These are phyloP conservation scores for Datura wrightii DNA, from an alignment of 257 asterid genomes.

Conservation along the genomic window DNA sequence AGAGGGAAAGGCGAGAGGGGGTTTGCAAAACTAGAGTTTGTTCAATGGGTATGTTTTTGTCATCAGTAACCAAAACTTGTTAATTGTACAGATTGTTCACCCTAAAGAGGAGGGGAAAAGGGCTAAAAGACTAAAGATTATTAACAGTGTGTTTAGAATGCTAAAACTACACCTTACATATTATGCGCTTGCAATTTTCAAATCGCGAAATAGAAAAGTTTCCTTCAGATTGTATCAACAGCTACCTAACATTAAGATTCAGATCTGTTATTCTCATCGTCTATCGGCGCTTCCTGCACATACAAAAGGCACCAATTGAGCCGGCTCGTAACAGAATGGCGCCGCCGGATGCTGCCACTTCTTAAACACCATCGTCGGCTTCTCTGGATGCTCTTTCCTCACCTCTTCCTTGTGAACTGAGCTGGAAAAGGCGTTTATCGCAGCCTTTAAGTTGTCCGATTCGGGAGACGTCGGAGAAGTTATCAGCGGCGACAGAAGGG, in stretches of 20 bases:
- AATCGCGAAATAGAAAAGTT: not conserved
- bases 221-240: not conserved
- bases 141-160: not conserved
- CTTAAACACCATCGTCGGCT: slow-evolving; percentile 48
- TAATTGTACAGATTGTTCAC: not conserved
- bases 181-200: not conserved
- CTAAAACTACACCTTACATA: not conserved
- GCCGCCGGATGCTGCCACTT: slow-evolving; percentile 77
- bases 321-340: slow-evolving; percentile 62
- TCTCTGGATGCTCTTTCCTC: slow-evolving; percentile 38
- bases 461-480: slow-evolving; percentile 53
- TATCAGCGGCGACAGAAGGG: slow-evolving; percentile 72
- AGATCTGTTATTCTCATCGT: slow-evolving; percentile 32
- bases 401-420: slow-evolving; percentile 23
- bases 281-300: slow-evolving; percentile 55
- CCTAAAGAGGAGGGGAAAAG: not conserved
- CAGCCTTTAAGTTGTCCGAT: slow-evolving; percentile 44
- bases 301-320: slow-evolving; percentile 57
- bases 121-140: not conserved
- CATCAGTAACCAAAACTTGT: not conserved
- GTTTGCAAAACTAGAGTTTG: not conserved
- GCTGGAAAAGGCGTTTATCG: slow-evolving; percentile 38
- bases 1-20: too few species aligned
- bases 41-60: not conserved
- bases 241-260: not conserved